Conservation (phyloP, 352 stramenopile genomes). For the Halophytophthora polymorphica region DNA sequence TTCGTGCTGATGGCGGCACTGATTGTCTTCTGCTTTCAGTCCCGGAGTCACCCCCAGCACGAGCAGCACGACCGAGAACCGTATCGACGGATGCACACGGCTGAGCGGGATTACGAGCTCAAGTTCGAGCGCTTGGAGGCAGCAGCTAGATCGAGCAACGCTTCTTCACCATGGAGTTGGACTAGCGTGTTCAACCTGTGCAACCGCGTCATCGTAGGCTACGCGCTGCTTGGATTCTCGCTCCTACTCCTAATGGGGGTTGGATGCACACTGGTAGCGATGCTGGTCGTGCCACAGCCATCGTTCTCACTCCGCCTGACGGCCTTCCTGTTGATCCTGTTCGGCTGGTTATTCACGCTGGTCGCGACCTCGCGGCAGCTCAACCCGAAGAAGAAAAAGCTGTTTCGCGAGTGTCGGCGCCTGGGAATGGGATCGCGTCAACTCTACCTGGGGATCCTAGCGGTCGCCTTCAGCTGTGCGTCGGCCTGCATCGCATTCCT, state of each 20-base stretch:
- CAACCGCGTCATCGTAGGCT: constrained; percentile 24
- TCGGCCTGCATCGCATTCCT: constrained; percentile 58
- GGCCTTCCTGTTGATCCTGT: constrained; percentile 39
- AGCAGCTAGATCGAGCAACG: constrained; percentile 14
- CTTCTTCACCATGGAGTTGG: constrained; percentile 23
- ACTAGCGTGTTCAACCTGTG: constrained; percentile 23
- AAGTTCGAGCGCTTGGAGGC: constrained; percentile 33
- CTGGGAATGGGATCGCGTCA: constrained; percentile 36
- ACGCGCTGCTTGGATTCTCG: constrained; percentile 22
- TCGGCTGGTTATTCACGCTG: constrained; percentile 47
- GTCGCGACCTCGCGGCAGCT: constrained; percentile 39
- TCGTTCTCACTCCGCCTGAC: constrained; percentile 36
- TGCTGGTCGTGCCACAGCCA: constrained; percentile 21
- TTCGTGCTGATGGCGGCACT: constrained; percentile 34
- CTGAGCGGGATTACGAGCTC: constrained; percentile 21
- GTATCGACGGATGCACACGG: not conserved
- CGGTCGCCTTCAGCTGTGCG: constrained; percentile 33
- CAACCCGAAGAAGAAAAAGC: constrained; percentile 33
- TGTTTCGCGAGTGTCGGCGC: constrained; percentile 30
- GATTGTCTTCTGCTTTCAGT: constrained; percentile 49
- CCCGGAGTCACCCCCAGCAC: constrained; percentile 23
- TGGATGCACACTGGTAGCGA: constrained; percentile 20
- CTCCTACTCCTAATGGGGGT: constrained; percentile 28
- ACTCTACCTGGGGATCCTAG: constrained; percentile 27
- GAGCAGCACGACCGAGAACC: not conserved